Conservation (phyloP, 2,329 filamentous ascomycete genomes). For the Exophiala spinifera region DNA sequence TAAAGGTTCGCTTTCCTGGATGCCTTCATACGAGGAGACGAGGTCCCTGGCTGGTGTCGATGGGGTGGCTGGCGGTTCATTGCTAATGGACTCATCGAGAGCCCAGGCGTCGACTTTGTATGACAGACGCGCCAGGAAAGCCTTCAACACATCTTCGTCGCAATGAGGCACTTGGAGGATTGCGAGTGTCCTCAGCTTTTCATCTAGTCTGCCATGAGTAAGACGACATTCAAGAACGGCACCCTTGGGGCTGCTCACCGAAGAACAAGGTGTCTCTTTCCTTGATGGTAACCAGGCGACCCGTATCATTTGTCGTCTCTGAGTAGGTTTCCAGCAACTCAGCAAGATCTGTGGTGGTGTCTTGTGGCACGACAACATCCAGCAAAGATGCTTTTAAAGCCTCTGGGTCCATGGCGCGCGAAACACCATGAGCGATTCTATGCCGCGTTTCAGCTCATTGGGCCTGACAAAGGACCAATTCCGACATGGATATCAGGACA, state of each 20-base stretch:
- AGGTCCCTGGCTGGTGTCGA: slow-evolving; percentile 37
- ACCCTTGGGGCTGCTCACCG: slow-evolving; percentile 10
- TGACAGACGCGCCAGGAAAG: slow-evolving; percentile 48
- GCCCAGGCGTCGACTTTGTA: slow-evolving; percentile 52
- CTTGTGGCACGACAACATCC: slow-evolving; percentile 44
- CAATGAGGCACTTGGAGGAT: slow-evolving; percentile 51
- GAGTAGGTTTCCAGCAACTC: slow-evolving; percentile 27
- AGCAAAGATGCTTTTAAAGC: slow-evolving; percentile 43
- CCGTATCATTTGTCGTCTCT: slow-evolving; percentile 42
- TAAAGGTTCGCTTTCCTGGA: slow-evolving; percentile 42
- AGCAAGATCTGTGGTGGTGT: slow-evolving; percentile 28
- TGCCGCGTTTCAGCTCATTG: too few relatives aligned
- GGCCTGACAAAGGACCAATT: too few relatives aligned
- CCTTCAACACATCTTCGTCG: slow-evolving; percentile 47
- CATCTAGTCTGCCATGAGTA: slow-evolving; percentile 55
- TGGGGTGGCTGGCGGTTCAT: slow-evolving; percentile 33
- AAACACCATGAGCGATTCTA: neutral
- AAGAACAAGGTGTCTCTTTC: slow-evolving; percentile 51
- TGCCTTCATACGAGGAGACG: slow-evolving; percentile 42
- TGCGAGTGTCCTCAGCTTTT: slow-evolving; percentile 51
- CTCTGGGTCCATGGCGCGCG: slow-evolving; percentile 35
- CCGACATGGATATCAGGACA: too few relatives aligned
- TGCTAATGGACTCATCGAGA: slow-evolving; percentile 33
- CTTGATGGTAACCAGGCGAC: slow-evolving; percentile 45
- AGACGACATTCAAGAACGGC: slow-evolving; percentile 32